Conservation (phyloP, 208 protist species). For the Naegleria fowleri region DNA sequence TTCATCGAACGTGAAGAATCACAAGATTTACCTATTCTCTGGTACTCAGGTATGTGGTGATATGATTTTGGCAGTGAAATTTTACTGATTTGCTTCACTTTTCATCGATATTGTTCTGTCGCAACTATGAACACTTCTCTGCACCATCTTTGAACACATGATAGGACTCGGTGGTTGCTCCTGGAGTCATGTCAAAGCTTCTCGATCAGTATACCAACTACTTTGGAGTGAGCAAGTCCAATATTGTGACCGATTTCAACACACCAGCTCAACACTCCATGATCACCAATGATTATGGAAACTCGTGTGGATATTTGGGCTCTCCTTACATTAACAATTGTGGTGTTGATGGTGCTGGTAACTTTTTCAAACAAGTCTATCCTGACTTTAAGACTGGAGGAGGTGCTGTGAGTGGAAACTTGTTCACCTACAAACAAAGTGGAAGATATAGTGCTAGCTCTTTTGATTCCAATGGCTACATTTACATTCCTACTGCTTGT, state of each 20-base stretch:
- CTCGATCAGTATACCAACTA: not conserved
- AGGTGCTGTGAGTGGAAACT: not conserved
- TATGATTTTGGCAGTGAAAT: too few species aligned
- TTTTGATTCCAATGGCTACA: slow-evolving; percentile 8
- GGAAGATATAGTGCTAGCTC: not conserved
- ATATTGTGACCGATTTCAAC: slow-evolving; percentile 26
- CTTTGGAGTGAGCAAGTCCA: not conserved
- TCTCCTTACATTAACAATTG: slow-evolving; percentile 49
- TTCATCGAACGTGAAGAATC: not conserved
- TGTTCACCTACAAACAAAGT: not conserved
- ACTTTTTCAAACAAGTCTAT: slow-evolving; percentile 32
- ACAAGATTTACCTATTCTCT: slow-evolving; percentile 25
- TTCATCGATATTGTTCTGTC: too few species aligned
- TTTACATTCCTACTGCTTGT: slow-evolving; percentile 35
- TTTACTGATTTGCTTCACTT: too few species aligned
- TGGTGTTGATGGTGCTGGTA: slow-evolving; percentile 31
- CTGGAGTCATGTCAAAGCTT: not conserved
- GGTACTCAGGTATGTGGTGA: not conserved
- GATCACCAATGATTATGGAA: slow-evolving; percentile 35
- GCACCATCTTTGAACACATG: too few species aligned
- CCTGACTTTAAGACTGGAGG: not conserved
- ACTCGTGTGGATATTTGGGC: slow-evolving; percentile 23
- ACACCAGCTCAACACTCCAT: slow-evolving; percentile 31
- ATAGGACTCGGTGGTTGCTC: slow-evolving; percentile 30
- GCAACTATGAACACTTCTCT: too few species aligned